A percentile compares a stretch with the other conserved stretches of the same genome.
Conservation (phyloP, 2,329 filamentous ascomycete genomes). For the Chrysoporthe puriensis region DNA sequence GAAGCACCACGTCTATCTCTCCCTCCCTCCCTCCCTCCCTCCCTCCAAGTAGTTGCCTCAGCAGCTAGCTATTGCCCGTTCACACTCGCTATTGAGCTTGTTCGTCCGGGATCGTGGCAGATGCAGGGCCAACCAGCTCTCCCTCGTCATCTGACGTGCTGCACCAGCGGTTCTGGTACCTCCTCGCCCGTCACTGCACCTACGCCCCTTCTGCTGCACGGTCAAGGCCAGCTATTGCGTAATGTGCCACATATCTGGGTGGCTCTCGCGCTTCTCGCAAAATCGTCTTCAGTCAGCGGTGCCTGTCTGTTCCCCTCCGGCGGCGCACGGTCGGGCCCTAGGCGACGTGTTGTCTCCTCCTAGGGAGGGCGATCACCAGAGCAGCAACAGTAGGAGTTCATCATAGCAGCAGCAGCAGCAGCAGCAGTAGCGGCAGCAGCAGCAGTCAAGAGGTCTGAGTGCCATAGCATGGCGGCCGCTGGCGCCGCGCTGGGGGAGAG, state of each 20-base stretch:
- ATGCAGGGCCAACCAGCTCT: neutral
- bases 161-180: neutral
- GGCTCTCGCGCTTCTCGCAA: slow-evolving; percentile 4
- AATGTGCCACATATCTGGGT: slow-evolving; percentile 8
- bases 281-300: neutral
- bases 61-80: too few species aligned
- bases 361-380: too few species aligned
- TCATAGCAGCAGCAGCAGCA: too few species aligned
- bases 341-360: too few species aligned
- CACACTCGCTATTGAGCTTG: too few species aligned
- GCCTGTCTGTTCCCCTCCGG: neutral
- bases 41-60: neutral
- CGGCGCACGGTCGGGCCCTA: too few species aligned
- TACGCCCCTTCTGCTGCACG: slow-evolving; percentile 1
- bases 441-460: too few species aligned
- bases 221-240: slow-evolving; percentile 1
- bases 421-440: too few species aligned
- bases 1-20: neutral
- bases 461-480: too few species aligned
- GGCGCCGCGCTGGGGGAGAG: too few species aligned
- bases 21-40: neutral
- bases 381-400: too few species aligned
- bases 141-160: neutral
- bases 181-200: neutral
- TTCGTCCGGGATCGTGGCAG: neutral